A percentile compares a stretch with the other conserved stretches of the same genome.
phyloP scores from a whole-genome alignment of 116 monocot genomes.

The Iris pallida region DNA sequence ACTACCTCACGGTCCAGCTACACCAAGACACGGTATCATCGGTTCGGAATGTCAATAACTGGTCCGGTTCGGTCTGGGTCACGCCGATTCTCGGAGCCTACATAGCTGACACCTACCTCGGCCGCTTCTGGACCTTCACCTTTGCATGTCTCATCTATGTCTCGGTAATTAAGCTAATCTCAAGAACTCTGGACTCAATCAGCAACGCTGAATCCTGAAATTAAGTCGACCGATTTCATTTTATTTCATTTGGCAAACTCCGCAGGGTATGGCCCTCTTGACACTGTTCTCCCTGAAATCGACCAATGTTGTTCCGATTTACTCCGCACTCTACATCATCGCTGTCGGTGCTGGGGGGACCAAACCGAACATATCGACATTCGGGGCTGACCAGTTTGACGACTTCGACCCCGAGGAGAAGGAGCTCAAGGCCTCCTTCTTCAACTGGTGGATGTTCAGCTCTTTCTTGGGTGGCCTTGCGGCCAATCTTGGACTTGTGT shows the following conservation, averaged over 20 bases:
- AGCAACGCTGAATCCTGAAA: too few species aligned
- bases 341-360: conserved; percentile 72
- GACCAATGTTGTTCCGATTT: conserved; percentile 51
- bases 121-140: conserved; percentile 84
- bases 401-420: conserved; percentile 48
- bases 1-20: conserved; percentile 47
- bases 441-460: conserved; percentile 94
- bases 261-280: conserved; percentile 60
- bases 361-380: conserved; percentile 69
- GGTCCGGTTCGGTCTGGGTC: conserved; percentile 80
- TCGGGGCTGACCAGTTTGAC: conserved; percentile 75
- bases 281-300: conserved; percentile 52
- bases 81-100: conserved; percentile 72
- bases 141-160: conserved; percentile 52
- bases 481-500: conserved; percentile 50
- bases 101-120: conserved; percentile 65
- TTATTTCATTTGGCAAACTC: too few species aligned
- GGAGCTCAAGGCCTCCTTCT: conserved; percentile 58
- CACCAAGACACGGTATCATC: conserved; percentile 57
- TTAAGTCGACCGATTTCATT: too few species aligned
- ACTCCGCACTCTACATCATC: conserved; percentile 53
- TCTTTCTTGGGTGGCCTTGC: conserved; percentile 50
- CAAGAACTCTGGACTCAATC: too few species aligned
- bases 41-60: conserved; percentile 61
- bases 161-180: conserved; percentile 26